phyloP scores from a whole-genome alignment of 2,329 filamentous ascomycete species.

The Tympanopsis confertula region DNA sequence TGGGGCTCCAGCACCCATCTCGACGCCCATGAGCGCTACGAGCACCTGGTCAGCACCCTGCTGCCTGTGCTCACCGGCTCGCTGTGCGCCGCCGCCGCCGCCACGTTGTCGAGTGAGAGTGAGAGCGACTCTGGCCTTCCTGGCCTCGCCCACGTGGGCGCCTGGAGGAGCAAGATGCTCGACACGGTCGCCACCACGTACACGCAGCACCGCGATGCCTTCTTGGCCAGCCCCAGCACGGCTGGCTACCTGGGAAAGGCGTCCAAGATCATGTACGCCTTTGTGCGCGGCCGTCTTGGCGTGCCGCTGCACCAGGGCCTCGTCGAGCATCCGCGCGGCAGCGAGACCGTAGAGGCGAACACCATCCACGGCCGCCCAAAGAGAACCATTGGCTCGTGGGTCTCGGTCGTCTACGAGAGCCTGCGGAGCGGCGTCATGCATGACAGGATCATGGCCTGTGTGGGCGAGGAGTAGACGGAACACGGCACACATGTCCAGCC shows the following conservation, averaged over 20 bases:
- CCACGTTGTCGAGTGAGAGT: not conserved
- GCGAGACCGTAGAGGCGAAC: too few relatives aligned
- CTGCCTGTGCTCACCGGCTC: not conserved
- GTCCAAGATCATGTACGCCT: constrained; percentile 18
- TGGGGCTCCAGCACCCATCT: not conserved
- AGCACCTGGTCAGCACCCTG: not conserved
- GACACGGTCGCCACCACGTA: constrained; percentile 12
- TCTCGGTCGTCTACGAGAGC: too few relatives aligned
- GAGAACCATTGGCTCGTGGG: too few relatives aligned
- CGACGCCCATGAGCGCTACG: not conserved
- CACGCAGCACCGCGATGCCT: constrained; percentile 17
- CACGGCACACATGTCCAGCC: too few relatives aligned
- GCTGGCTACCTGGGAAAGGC: constrained; percentile 14
- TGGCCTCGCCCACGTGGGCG: not conserved
- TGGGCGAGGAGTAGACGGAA: too few relatives aligned
- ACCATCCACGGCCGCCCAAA: too few relatives aligned
- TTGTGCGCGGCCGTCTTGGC: constrained; percentile 18
- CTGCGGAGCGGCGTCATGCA: too few relatives aligned
- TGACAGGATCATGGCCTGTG: too few relatives aligned
- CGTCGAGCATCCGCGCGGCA: not conserved
- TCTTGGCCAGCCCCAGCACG: constrained; percentile 3
- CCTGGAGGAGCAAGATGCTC: constrained; percentile 2
- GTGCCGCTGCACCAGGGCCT: constrained; percentile 11
- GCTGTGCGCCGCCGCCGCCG: too few relatives aligned
- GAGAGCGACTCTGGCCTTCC: not conserved